Conservation (phyloP, 352 stramenopile genomes). For the Pythium phragmiticola region DNA sequence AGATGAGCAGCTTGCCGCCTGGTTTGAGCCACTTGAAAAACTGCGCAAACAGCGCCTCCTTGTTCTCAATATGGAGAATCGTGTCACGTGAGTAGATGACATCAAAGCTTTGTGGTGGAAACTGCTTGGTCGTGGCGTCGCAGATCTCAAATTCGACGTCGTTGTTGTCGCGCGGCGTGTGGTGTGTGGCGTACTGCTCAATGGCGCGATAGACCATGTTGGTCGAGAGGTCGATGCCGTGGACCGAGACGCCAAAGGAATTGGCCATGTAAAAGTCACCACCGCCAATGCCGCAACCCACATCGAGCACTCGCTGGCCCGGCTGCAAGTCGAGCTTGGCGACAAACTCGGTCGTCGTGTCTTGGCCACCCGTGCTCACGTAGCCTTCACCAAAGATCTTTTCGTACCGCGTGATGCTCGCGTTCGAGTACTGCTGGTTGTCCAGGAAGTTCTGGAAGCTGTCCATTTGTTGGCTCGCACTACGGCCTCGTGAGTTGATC, state of each 20-base stretch:
- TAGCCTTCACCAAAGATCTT: conserved; percentile 46
- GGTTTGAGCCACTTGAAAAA: conserved; percentile 72
- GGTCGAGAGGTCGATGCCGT: conserved; percentile 40
- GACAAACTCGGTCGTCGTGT: conserved; percentile 43
- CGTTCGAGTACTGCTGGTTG: conserved; percentile 39
- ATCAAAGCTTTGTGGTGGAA: conserved; percentile 38
- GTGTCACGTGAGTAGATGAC: conserved; percentile 79
- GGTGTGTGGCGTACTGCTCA: conserved; percentile 22
- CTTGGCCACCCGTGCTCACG: conserved; percentile 38
- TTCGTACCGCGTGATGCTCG: conserved; percentile 40
- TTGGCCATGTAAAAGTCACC: conserved; percentile 79
- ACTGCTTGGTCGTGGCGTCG: conserved; percentile 33
- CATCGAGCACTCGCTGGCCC: conserved; percentile 53
- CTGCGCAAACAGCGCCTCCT: conserved; percentile 53
- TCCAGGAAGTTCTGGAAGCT: conserved; percentile 48
- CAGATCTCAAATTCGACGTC: conserved; percentile 45
- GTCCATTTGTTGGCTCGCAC: conserved; percentile 32
- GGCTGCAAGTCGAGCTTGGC: conserved; percentile 31
- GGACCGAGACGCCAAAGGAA: conserved; percentile 59
- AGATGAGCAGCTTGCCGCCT: conserved; percentile 59
- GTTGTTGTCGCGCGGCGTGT: conserved; percentile 19
- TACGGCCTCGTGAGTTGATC: conserved; percentile 27
- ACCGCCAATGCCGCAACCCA: conserved; percentile 77
- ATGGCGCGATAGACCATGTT: conserved; percentile 42
- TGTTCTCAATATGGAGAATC: conserved; percentile 71